These are phyloP conservation scores for Triadica sebifera DNA, from an alignment of 345 rosid species.

Conservation along the genomic window DNA sequence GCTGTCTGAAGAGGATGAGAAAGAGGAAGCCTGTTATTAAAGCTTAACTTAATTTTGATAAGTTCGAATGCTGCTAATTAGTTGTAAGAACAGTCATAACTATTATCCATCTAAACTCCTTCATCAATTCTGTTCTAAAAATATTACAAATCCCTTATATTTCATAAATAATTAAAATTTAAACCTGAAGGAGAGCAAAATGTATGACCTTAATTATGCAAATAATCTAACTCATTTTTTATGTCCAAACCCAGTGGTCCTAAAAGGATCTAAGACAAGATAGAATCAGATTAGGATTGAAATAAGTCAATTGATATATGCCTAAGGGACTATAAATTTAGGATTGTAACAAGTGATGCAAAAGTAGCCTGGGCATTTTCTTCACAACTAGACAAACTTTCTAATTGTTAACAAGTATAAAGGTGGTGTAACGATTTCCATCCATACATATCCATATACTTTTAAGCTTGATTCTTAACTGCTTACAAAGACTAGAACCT, in stretches of 20 bases:
- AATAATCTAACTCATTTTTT: not conserved
- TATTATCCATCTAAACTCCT: not conserved
- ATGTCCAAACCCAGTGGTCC: conserved; percentile 2
- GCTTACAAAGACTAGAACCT: too few relatives aligned
- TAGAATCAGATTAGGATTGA: not conserved
- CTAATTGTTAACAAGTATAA: not conserved
- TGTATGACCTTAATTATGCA: not conserved
- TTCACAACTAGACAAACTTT: not conserved
- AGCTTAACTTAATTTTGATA: not conserved
- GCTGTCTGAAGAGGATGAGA: too few relatives aligned
- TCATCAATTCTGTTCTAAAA: not conserved
- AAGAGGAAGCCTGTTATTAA: too few relatives aligned
- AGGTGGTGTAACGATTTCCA: too few relatives aligned
- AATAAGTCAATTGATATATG: not conserved
- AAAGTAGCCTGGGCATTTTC: not conserved
- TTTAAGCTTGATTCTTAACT: too few relatives aligned
- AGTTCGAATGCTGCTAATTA: not conserved
- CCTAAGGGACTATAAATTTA: not conserved
- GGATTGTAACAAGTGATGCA: not conserved
- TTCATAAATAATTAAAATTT: not conserved
- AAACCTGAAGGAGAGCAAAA: not conserved
- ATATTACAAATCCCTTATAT: not conserved
- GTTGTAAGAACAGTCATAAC: not conserved
- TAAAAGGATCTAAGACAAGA: not conserved
- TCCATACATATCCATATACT: too few relatives aligned